phyloP scores from a whole-genome alignment of 345 rosid species.

The Dipteronia dyeriana region DNA sequence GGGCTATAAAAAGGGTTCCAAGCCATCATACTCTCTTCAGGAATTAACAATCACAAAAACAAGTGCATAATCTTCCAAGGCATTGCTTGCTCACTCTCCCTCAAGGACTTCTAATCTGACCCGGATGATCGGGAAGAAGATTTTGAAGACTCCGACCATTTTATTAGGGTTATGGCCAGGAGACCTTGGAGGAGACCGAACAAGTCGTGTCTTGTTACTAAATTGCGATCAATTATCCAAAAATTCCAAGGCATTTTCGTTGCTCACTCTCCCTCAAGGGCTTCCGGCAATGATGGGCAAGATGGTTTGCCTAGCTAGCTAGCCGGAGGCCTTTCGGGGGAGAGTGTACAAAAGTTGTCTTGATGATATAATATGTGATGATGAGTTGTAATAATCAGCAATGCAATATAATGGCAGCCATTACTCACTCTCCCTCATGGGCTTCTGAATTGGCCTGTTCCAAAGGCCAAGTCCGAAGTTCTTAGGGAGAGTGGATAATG shows the following conservation, averaged over 20 bases:
- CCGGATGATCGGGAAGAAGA: background rate
- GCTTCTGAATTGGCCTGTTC: slow-evolving; percentile 25
- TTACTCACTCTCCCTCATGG: slow-evolving; percentile 45
- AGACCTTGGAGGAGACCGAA: slow-evolving; percentile 45
- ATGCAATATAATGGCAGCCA: slow-evolving; percentile 20
- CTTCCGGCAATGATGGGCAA: slow-evolving; percentile 12
- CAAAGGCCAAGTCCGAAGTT: background rate
- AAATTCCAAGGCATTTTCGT: slow-evolving; percentile 5
- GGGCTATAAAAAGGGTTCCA: slow-evolving; percentile 27
- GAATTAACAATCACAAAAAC: background rate
- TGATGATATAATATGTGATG: background rate
- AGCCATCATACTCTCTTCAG: background rate
- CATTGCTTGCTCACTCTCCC: slow-evolving; percentile 43
- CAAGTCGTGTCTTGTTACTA: slow-evolving; percentile 15
- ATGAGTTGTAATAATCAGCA: background rate
- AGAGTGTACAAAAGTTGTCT: slow-evolving; percentile 28
- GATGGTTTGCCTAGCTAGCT: background rate
- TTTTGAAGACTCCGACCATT: background rate
- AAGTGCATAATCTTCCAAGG: slow-evolving; percentile 20
- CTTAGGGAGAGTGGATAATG: slow-evolving; percentile 33
- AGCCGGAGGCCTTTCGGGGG: slow-evolving; percentile 13
- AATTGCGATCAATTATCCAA: background rate
- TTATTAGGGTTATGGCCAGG: slow-evolving; percentile 11
- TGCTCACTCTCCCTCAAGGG: slow-evolving; percentile 39
- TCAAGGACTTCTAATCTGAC: slow-evolving; percentile 31